Percentiles rank a stretch among this genome's conserved stretches.
Evolutionary conservation across 345 rosid species (phyloP).

Genomic region (Linum lewisii): DNA sequence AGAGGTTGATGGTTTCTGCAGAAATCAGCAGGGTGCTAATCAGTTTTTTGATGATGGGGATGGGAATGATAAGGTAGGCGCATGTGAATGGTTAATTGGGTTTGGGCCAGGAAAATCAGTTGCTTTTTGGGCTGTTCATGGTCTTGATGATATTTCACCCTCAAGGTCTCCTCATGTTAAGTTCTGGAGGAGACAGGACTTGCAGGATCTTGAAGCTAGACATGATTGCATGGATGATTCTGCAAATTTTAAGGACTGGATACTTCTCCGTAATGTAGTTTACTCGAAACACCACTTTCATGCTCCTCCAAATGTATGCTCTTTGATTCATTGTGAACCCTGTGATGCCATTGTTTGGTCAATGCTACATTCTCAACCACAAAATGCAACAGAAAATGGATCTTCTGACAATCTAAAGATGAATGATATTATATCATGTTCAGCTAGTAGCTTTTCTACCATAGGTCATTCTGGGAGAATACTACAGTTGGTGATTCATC

Average conservation of each 20-base stretch:
- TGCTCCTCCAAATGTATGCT: slow-evolving; percentile 57
- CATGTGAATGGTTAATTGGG: slow-evolving; percentile 85
- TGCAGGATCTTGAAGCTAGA: slow-evolving; percentile 26
- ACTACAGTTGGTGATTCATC: slow-evolving; percentile 56
- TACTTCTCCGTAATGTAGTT: slow-evolving; percentile 45
- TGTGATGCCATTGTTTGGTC: slow-evolving; percentile 50
- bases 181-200: slow-evolving; percentile 52
- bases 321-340: slow-evolving; percentile 42
- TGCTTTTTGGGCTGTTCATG: slow-evolving; percentile 79
- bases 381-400: slow-evolving; percentile 23
- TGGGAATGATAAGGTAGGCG: too few species aligned
- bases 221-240: slow-evolving; percentile 24
- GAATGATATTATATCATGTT: slow-evolving; percentile 23
- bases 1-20: slow-evolving; percentile 39
- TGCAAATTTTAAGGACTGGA: slow-evolving; percentile 23
- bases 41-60: slow-evolving; percentile 24
- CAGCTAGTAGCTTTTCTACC: slow-evolving; percentile 30
- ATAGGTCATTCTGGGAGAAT: slow-evolving; percentile 58
- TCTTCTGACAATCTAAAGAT: slow-evolving; percentile 25
- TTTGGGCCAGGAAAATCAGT: slow-evolving; percentile 58
- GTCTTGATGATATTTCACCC: slow-evolving; percentile 76
- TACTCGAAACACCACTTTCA: slow-evolving; percentile 39
- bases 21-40: slow-evolving; percentile 35
- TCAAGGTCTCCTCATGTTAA: slow-evolving; percentile 67
- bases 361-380: slow-evolving; percentile 28